Conservation (phyloP, 768 basidiomycete genomes). For the Lentinula lateritia region DNA sequence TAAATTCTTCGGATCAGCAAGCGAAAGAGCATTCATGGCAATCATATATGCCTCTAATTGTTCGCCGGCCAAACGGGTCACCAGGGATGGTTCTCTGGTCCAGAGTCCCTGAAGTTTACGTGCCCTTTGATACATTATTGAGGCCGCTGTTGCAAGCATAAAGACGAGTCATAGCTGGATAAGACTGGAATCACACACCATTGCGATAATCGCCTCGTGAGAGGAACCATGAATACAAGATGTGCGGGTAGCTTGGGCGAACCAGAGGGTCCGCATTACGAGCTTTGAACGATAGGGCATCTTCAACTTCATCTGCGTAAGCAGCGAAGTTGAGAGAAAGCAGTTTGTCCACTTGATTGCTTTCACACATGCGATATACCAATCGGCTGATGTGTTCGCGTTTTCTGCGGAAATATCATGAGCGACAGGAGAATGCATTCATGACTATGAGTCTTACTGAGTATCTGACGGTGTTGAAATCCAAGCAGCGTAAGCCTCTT, state of each 20-base stretch:
- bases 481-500: constrained; percentile 82
- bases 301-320: constrained; percentile 82
- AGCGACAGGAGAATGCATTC: constrained; percentile 6
- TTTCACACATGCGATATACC: constrained; percentile 90
- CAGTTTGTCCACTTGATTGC: constrained; percentile 71
- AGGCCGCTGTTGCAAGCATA: constrained; percentile 53
- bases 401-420: constrained; percentile 44
- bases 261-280: constrained; percentile 87
- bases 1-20: constrained; percentile 75
- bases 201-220: constrained; percentile 84
- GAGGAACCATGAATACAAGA: constrained; percentile 93
- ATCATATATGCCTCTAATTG: constrained; percentile 79
- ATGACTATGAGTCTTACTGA: constrained; percentile 51
- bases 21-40: constrained; percentile 82
- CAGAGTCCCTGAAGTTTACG: constrained; percentile 65
- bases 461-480: constrained; percentile 70
- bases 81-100: constrained; percentile 27
- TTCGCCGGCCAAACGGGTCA: constrained; percentile 50
- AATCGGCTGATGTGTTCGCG: constrained; percentile 78
- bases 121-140: constrained; percentile 91
- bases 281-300: constrained; percentile 84
- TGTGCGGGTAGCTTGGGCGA: constrained; percentile 80
- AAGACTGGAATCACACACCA: constrained; percentile 47
- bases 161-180: constrained; percentile 6
- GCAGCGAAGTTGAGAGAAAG: constrained; percentile 83